Base-by-base conservation (phyloP, 2,329 filamentous ascomycete species). In the Mollisia scopiformis region DNA sequence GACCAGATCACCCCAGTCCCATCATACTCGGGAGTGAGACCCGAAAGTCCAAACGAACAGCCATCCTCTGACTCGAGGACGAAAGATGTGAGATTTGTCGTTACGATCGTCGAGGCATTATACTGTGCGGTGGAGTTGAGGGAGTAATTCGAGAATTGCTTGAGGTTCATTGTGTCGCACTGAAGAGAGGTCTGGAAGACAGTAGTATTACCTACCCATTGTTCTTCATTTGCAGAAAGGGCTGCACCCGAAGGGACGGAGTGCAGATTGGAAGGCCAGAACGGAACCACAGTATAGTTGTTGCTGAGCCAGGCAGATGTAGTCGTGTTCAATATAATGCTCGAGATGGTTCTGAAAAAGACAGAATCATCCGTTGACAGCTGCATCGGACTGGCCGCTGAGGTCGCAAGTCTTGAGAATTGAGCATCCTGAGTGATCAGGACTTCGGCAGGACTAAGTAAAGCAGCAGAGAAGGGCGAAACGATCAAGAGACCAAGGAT, bases 301-400 rank as follows among this genome's bases (percentile, higher is more conserved):
- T 62, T 59, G 43, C 47, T 66, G 2, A 64, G 10, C 63, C 63
- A 66, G 19, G 62, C 55, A 25, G 58, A 59, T 7, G 63, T 61
- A 6, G 61, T 63, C 11, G 59, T 62, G 30, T 66, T 66, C 21
- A 59, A 16, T 4, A 66, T 30, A 4, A 62, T 31, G 37, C 56
- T 58, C 14, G 63, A 62, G 23, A 66, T 64, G 13, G 63, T 60
- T 21, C 59, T 39, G 25, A 60, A 63, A 16, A 60, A 57, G 10
- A 61, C 47, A 13, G 56, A 55, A n/a, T 62, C 57, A 37, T 66
- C 59, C 1, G 61, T 52, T 28, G 56, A 58, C 1, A 62, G 21
- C 11, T 58, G 19, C 37, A 60, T 51, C 8, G 58, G 50, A 16
- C 37, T 55, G 27, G 47, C 19, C 14, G 37, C 23, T 16, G 53